phyloP scores from a whole-genome alignment of 1,139 yeast genomes.

The Candida sp. region DNA sequence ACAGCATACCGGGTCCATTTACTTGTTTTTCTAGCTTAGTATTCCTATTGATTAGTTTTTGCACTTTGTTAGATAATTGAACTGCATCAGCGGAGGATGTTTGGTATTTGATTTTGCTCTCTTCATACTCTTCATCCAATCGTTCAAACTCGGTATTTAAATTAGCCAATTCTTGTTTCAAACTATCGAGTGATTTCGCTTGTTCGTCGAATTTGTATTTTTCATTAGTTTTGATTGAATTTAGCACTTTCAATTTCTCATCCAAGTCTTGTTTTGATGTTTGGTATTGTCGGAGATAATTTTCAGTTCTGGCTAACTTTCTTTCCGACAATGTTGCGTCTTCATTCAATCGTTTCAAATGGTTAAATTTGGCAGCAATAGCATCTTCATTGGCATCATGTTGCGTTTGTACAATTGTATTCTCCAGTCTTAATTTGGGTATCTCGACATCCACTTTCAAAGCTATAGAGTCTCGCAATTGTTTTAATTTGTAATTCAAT shows the following conservation, averaged over 20 bases:
- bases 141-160: conserved; percentile 24
- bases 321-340: conserved; percentile 45
- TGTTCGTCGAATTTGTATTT: conserved; percentile 19
- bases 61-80: conserved; percentile 35
- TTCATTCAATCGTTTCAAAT: conserved; percentile 47
- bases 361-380: conserved; percentile 47
- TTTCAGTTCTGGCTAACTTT: conserved; percentile 41
- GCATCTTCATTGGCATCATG: conserved; percentile 48
- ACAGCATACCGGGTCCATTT: conserved; percentile 41
- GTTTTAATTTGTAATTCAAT: conserved; percentile 31
- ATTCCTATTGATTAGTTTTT: conserved; percentile 23
- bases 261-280: conserved; percentile 14
- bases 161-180: conserved; percentile 25
- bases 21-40: conserved; percentile 29
- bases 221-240: conserved; percentile 7
- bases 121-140: conserved; percentile 33
- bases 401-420: conserved; percentile 47
- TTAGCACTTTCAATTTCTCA: conserved; percentile 16
- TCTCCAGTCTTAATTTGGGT: conserved; percentile 31
- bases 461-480: conserved; percentile 26
- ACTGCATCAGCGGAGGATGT: conserved; percentile 53
- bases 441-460: conserved; percentile 20
- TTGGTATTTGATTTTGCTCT: conserved; percentile 49
- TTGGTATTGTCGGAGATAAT: conserved; percentile 20
- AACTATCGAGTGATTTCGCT: conserved; percentile 21